These are phyloP conservation scores for Allium fistulosum DNA, from an alignment of 106 monocot genomes.

Conservation along the genomic window DNA sequence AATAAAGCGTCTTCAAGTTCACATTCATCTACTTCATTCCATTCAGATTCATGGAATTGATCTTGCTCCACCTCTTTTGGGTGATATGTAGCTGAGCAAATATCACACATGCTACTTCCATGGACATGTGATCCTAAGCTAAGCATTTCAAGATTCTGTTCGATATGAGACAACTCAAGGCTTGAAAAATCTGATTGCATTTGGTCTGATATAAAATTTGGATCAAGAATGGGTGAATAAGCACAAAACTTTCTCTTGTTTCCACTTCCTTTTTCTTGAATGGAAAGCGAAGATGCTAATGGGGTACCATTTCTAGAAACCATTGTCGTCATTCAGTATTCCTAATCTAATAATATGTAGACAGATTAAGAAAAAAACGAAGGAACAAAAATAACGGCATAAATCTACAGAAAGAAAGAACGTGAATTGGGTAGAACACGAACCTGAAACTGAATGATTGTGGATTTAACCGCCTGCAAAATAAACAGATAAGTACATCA, in stretches of 20 bases:
- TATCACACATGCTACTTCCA: constrained; percentile 33
- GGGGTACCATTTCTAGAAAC: constrained; percentile 31
- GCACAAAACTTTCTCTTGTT: constrained; percentile 86
- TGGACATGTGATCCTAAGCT: constrained; percentile 19
- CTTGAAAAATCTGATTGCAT: constrained; percentile 24
- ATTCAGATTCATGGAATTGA: constrained; percentile 50
- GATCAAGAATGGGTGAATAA: constrained; percentile 50
- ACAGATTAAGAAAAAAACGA: background rate
- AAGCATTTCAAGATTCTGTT: constrained; percentile 19
- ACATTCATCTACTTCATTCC: constrained; percentile 48
- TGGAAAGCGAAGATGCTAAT: constrained; percentile 27
- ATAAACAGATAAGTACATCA: too few species aligned
- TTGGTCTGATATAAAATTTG: constrained; percentile 11
- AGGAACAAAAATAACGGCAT: background rate
- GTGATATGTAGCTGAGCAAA: constrained; percentile 22
- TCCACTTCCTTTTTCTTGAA: constrained; percentile 65
- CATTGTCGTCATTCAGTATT: constrained; percentile 43
- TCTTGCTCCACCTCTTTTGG: constrained; percentile 38
- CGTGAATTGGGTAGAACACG: too few species aligned
- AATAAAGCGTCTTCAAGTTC: constrained; percentile 72
- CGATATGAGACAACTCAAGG: constrained; percentile 31
- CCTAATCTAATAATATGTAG: constrained; percentile 5
- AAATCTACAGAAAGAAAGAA: too few species aligned
- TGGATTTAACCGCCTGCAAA: too few species aligned
- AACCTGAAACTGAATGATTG: too few species aligned